A percentile compares a stretch with the other conserved stretches of the same genome.
phyloP scores from a whole-genome alignment of 1,139 yeast genomes.

The Chernovozyma aurita region DNA sequence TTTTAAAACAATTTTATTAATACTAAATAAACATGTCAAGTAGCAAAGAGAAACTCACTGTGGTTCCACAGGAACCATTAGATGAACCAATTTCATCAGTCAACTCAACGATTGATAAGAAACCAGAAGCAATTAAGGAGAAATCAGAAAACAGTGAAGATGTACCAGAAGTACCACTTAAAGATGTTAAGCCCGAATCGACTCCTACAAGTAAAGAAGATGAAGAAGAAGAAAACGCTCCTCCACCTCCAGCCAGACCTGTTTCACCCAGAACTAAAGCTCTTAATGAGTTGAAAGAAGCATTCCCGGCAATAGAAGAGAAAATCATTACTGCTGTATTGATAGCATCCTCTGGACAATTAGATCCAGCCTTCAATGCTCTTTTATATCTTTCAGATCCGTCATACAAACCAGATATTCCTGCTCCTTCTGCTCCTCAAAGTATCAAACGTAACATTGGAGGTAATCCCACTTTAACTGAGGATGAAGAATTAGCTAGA shows the following conservation, averaged over 20 bases:
- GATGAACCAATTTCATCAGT: too few species aligned
- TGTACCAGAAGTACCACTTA: too few species aligned
- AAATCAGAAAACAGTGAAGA: too few species aligned
- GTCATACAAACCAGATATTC: slow-evolving; percentile 57
- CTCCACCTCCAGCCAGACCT: slow-evolving; percentile 74
- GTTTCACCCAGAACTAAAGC: slow-evolving; percentile 51
- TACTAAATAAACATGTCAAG: too few species aligned
- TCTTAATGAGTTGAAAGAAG: slow-evolving; percentile 60
- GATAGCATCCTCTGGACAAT: slow-evolving; percentile 76
- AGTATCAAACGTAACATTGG: slow-evolving; percentile 2
- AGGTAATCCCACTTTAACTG: slow-evolving; percentile 28
- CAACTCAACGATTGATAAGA: too few species aligned
- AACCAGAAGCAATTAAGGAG: too few species aligned
- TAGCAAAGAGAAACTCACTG: slow-evolving; percentile 24
- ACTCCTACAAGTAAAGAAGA: too few species aligned
- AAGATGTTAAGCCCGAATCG: too few species aligned
- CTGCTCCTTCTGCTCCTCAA: slow-evolving; percentile 20
- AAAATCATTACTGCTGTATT: slow-evolving; percentile 70
- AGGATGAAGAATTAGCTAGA: slow-evolving; percentile 84
- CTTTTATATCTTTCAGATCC: slow-evolving; percentile 80
- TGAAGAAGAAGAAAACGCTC: slow-evolving; percentile 40
- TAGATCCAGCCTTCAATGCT: slow-evolving; percentile 88
- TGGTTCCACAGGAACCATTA: slow-evolving; percentile 36
- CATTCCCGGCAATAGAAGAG: slow-evolving; percentile 75
- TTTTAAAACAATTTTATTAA: too few species aligned